phyloP scores from a whole-genome alignment of 2,329 filamentous ascomycete genomes.

The Aspergillus sergii region DNA sequence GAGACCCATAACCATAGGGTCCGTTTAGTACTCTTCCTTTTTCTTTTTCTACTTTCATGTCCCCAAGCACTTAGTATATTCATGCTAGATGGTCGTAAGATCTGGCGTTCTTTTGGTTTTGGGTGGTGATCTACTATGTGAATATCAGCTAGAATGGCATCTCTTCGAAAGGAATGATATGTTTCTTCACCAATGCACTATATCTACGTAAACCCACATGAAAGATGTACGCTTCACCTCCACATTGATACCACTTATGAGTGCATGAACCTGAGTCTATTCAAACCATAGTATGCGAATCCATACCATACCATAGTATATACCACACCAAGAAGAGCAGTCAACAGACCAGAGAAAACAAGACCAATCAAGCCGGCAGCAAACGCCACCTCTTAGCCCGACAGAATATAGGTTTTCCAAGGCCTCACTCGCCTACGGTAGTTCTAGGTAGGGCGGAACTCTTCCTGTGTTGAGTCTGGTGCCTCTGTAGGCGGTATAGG shows the following conservation, averaged over 20 bases:
- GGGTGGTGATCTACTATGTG: slow-evolving; percentile 2
- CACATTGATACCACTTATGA: neutral
- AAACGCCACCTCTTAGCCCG: no score
- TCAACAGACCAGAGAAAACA: no score
- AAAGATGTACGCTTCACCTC: neutral
- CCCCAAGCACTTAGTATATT: neutral
- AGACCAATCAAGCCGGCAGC: no score
- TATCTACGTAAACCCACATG: neutral
- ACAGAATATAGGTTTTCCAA: no score
- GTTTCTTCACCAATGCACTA: neutral
- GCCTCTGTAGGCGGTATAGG: no score
- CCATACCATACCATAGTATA: no score
- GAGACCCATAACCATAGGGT: neutral
- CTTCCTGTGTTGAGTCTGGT: no score
- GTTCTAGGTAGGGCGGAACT: no score
- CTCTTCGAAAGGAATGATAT: neutral
- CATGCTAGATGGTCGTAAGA: neutral
- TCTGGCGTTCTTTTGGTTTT: slow-evolving; percentile 10
- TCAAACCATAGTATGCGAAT: no score
- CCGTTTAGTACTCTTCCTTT: neutral
- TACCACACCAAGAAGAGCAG: no score
- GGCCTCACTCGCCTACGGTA: no score
- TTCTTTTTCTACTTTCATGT: neutral
- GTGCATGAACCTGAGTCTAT: neutral
- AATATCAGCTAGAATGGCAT: slow-evolving; percentile 5